Evolutionary conservation across 805 yeast species (phyloP).

Genomic region (Cyberlindnera lachancei): DNA sequence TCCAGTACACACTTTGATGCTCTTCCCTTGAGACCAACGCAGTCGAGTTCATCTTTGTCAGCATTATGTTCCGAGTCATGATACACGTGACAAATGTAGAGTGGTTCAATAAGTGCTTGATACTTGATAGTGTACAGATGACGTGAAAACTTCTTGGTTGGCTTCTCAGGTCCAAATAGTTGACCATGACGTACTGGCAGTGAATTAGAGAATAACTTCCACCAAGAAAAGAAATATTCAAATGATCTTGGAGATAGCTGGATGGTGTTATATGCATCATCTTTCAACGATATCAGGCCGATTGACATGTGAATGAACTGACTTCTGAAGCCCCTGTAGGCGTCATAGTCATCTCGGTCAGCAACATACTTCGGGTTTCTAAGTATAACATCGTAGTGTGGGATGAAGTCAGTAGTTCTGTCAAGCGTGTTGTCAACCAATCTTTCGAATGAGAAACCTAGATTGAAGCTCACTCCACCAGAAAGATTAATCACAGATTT

Average conservation of each 20-base stretch:
- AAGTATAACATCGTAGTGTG: constrained; percentile 54
- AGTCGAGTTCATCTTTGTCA: constrained; percentile 32
- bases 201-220: constrained; percentile 76
- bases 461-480: constrained; percentile 52
- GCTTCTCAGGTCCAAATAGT: constrained; percentile 50
- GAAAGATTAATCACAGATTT: constrained; percentile 49
- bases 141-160: constrained; percentile 63
- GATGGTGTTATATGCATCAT: constrained; percentile 53
- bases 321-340: constrained; percentile 74
- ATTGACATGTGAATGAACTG: constrained; percentile 72
- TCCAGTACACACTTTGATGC: constrained; percentile 52
- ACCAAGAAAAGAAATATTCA: constrained; percentile 72
- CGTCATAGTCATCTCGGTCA: constrained; percentile 55
- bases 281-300: constrained; percentile 37
- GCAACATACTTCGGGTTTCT: constrained; percentile 47
- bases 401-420: constrained; percentile 40
- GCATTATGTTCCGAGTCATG: constrained; percentile 39
- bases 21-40: constrained; percentile 65
- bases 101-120: constrained; percentile 61
- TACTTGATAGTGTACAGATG: constrained; percentile 76
- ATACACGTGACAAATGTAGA: constrained; percentile 69
- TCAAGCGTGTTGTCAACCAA: constrained; percentile 20
- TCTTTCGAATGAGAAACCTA: constrained; percentile 55
- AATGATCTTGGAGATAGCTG: constrained; percentile 71
- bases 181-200: constrained; percentile 74